Conservation (phyloP, 208 protist genomes). For the Crithidia brevicula region DNA sequence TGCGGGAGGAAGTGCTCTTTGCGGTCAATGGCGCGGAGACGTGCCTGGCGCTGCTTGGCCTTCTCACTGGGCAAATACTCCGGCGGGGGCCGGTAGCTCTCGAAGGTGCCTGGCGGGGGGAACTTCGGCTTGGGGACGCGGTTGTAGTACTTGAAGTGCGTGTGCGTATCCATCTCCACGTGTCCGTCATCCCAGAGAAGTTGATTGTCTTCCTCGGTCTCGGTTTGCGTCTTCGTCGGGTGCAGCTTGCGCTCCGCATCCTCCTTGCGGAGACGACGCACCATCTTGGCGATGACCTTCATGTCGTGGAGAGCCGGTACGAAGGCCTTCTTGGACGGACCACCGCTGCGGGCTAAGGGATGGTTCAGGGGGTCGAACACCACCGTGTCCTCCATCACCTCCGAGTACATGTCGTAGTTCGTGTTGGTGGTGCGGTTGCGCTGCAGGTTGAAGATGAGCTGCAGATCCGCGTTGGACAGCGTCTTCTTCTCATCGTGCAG, state of each 20-base stretch:
- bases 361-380: slow-evolving; percentile 93
- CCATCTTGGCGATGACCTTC: slow-evolving; percentile 93
- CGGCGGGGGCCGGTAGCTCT: slow-evolving; percentile 98
- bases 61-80: slow-evolving; percentile 97
- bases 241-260: slow-evolving; percentile 45
- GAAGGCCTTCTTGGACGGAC: slow-evolving; percentile 87
- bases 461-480: slow-evolving; percentile 89
- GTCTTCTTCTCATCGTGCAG: slow-evolving; percentile 91
- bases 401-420: slow-evolving; percentile 91
- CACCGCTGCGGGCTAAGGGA: slow-evolving; percentile 85
- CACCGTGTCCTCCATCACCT: slow-evolving; percentile 81
- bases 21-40: slow-evolving; percentile 90
- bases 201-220: slow-evolving; percentile 43
- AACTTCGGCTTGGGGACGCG: slow-evolving; percentile 79
- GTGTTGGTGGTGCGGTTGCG: slow-evolving; percentile 90
- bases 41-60: slow-evolving; percentile 87
- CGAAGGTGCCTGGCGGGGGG: slow-evolving; percentile 93
- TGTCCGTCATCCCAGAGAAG: slow-evolving; percentile 86
- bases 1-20: slow-evolving; percentile 94
- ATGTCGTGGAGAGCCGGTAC: slow-evolving; percentile 85
- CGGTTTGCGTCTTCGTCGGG: slow-evolving; percentile 18
- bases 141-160: slow-evolving; percentile 89
- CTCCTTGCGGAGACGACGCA: slow-evolving; percentile 72
- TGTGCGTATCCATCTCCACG: slow-evolving; percentile 89
- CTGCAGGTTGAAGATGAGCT: slow-evolving; percentile 94